Conservation (phyloP, 2,329 filamentous ascomycete genomes). For the Lasiodiplodia sp. region DNA sequence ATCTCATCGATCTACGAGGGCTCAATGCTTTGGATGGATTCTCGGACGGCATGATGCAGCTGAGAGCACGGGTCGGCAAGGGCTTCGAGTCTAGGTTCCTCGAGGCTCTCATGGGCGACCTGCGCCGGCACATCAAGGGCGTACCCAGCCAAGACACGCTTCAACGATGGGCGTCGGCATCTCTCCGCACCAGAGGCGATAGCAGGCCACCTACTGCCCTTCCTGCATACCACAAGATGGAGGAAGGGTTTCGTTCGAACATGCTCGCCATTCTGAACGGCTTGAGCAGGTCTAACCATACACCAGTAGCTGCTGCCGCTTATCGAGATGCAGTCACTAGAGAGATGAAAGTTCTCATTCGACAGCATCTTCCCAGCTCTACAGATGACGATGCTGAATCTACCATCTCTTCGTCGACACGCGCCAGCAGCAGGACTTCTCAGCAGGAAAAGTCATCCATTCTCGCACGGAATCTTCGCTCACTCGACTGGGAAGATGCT, state of each 20-base stretch:
- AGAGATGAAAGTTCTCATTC: constrained; percentile 86
- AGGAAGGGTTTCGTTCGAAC: constrained; percentile 72
- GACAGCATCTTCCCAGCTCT: constrained; percentile 86
- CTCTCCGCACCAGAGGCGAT: constrained; percentile 72
- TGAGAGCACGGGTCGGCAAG: constrained; percentile 84
- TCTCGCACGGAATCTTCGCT: constrained; percentile 84
- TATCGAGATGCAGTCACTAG: constrained; percentile 85
- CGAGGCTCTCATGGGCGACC: constrained; percentile 76
- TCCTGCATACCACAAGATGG: constrained; percentile 80
- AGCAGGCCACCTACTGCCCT: constrained; percentile 69
- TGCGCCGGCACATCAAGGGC: constrained; percentile 79
- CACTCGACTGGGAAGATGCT: constrained; percentile 82
- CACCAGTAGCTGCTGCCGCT: constrained; percentile 79
- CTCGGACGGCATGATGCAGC: constrained; percentile 74
- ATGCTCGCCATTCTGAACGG: constrained; percentile 77
- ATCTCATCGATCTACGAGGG: constrained; percentile 73
- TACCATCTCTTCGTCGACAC: constrained; percentile 83
- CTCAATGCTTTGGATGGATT: constrained; percentile 83
- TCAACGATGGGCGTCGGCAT: constrained; percentile 82
- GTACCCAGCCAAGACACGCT: constrained; percentile 77
- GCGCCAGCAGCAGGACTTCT: constrained; percentile 71
- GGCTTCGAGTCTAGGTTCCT: constrained; percentile 85
- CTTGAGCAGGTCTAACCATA: constrained; percentile 80
- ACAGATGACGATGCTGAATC: constrained; percentile 94
- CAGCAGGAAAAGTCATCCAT: constrained; percentile 91